phyloP scores from a whole-genome alignment of 169 alveolate genomes.

The Eimeria zaria region DNA sequence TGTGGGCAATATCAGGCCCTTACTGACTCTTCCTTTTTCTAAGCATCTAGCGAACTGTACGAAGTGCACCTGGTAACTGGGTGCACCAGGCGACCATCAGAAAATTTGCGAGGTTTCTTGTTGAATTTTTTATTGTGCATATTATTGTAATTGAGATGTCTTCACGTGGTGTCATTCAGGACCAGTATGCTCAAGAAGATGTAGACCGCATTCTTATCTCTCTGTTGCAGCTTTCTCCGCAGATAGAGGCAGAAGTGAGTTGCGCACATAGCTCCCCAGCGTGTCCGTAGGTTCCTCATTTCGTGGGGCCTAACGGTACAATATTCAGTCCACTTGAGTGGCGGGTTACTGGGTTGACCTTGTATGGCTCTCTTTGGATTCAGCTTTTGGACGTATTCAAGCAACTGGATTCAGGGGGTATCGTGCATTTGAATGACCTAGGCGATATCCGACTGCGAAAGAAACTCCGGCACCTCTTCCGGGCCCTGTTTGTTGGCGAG shows the following conservation, averaged over 20 bases:
- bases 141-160: not conserved
- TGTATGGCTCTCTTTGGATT: not conserved
- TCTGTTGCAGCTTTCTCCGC: constrained; percentile 54
- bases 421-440: constrained; percentile 70
- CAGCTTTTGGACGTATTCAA: constrained; percentile 75
- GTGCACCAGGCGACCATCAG: not conserved
- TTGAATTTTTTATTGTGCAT: not conserved
- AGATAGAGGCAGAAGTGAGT: constrained; percentile 62
- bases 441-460: constrained; percentile 74
- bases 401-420: constrained; percentile 72
- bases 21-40: not conserved
- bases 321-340: no score
- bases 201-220: constrained; percentile 40
- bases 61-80: not conserved
- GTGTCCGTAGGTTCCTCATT: not conserved
- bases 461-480: constrained; percentile 82
- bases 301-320: no score
- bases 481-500: constrained; percentile 73
- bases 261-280: not conserved
- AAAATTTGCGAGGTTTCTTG: not conserved
- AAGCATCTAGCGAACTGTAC: not conserved
- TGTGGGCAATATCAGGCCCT: constrained; percentile 24
- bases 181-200: constrained; percentile 21
- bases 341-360: not conserved
- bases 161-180: not conserved